Conservation (phyloP, 257 asterid genomes). For the Petrea volubilis region DNA sequence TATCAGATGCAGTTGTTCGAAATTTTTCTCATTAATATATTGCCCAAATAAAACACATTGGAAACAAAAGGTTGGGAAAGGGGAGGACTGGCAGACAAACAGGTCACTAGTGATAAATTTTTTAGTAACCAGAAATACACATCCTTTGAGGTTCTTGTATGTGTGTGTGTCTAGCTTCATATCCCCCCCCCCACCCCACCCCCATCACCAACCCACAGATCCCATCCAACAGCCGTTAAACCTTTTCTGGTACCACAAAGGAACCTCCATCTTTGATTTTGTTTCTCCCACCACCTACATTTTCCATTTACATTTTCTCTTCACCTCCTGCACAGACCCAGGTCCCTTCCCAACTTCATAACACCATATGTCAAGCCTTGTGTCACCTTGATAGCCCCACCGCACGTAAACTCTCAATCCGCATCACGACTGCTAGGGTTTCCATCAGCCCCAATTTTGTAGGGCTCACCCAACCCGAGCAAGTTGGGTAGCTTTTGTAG, state of each 20-base stretch:
- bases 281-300: background rate
- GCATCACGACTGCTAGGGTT: background rate
- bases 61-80: background rate
- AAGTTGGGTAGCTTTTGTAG: background rate
- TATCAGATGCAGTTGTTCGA: background rate
- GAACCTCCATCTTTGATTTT: background rate
- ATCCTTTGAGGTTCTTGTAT: background rate
- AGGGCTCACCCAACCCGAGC: background rate
- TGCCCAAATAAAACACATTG: background rate
- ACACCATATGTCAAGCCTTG: background rate
- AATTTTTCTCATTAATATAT: background rate
- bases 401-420: background rate
- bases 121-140: background rate
- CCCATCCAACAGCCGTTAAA: background rate
- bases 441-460: background rate
- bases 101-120: background rate
- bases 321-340: background rate
- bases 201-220: background rate
- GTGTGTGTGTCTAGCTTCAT: background rate
- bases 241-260: background rate
- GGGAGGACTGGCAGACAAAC: background rate
- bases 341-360: background rate
- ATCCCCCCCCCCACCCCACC: background rate
- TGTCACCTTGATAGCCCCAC: background rate
- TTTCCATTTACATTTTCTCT: background rate